Evolutionary conservation across 345 rosid species (phyloP), one percentile per base, ranked within the genome.

Genomic region (Dipteronia sinensis): DNA sequence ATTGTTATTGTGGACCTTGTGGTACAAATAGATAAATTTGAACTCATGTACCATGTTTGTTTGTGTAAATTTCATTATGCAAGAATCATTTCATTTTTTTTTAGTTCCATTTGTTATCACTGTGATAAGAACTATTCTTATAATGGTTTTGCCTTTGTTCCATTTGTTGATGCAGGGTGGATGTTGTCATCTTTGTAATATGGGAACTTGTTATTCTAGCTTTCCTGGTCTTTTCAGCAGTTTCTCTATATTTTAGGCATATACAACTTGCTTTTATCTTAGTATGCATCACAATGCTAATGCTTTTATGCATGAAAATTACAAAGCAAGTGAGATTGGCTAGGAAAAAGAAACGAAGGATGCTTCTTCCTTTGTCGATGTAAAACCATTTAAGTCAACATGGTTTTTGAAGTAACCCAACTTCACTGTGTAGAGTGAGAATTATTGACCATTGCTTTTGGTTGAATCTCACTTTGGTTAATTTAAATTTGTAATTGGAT

Each of bases 331-430:
- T 86, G 80, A 90, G 93, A 85, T 68, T 85, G 81, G 88, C 92
- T 11, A 89, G 93, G 89, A 95, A 90, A 76, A 95, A 90, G 95
- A 95, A 90, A 81, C 89, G 97, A 78, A 88, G 99, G 87, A 95
- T 95, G 99, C 96, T 95, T 85, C 97, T 95, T 79, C 99, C 99
- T 17, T 84, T 95, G 75, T 95, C 99, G 38, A 91, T 96, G 98
- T 96, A 86, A 77, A 76, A 77, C 42, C 22, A 77, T 31, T 72
- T 20, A 72, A 42, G 67, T 20, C 9, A 40, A 38, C 11, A 69
- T 56, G 59, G 22, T 66, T n/a, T 81, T 68, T 59, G 23, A 47
- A 72, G 27, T 34, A 42, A 68, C 65, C 73, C 56, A 25, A 59
- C 81, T 75, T 77, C 77, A 74, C 68, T 34, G 44, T 71, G 82